Base-by-base conservation (phyloP, 139 green algal genomes). In the Auxenochlorella pyrenoidosa region DNA sequence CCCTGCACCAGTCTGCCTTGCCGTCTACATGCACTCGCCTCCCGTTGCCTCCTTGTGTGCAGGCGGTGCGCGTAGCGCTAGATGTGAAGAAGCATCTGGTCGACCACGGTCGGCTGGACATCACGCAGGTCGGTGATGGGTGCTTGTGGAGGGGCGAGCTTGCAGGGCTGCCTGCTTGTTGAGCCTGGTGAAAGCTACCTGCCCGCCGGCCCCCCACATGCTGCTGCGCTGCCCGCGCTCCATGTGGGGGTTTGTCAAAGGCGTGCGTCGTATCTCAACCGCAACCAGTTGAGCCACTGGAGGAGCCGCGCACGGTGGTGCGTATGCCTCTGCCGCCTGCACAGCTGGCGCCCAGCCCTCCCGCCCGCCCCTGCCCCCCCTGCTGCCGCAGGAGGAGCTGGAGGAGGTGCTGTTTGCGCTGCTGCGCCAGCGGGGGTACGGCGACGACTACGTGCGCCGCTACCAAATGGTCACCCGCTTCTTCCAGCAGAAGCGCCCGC, bases 21-120 rank as follows among this genome's bases (percentile, higher is more conserved):
- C n/a, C n/a, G n/a, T n/a, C n/a, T 68, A 3, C 24, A 8, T 24
- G 16, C 54, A 63, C 54, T 24, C 54, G 13, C 16, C 16, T 28
- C 54, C 4, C 13, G 15, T 19, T 30, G 34, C 81, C 43, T n/a
- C n/a, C 32, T 41, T 36, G 5, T 66, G 21, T 70, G 36, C 90
- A 97, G 94, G 97, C 97, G 51, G 93, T 97, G 30, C 97, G 98
- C 82, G 96, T 99, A 36, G 95, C 97, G 0, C 84, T 99, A 82
- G 95, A 98, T 76, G 84, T 98, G 28, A 99, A 99, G 90, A 99
- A 99, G 88, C 92, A 95, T 15, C 77, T 99, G 43, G 97, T 99
- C n/a, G 97, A 99, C 88, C 88, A 94, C 30, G 88, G 93, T 47
- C 75, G 92, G 34, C 89, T 97, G 38, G 94, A 97, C 80, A 90